phyloP scores from a whole-genome alignment of 2,329 filamentous ascomycete genomes.

The Penicillium fuscoglaucum region DNA sequence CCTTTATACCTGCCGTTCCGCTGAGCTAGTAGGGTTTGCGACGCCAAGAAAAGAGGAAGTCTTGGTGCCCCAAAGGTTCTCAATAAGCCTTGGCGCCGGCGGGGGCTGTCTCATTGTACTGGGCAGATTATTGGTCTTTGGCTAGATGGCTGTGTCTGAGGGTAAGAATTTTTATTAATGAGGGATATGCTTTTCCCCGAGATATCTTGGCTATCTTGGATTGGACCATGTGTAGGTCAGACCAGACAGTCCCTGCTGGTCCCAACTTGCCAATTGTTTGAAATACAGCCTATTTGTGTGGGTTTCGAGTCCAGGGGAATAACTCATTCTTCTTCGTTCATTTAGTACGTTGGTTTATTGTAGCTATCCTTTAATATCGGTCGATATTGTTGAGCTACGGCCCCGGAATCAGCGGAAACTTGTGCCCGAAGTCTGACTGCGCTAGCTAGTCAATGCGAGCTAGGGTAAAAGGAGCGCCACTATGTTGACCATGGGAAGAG shows the following conservation, averaged over 20 bases:
- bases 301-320: neutral
- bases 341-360: neutral
- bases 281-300: neutral
- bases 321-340: neutral
- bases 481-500: neutral
- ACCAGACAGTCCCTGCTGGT: neutral
- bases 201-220: neutral
- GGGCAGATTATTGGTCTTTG: neutral
- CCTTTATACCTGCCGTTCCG: constrained; percentile 19
- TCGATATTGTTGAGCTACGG: neutral
- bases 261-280: neutral
- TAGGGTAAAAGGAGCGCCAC: neutral
- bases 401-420: neutral
- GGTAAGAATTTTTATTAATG: neutral
- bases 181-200: neutral
- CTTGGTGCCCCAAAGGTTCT: constrained; percentile 28
- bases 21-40: neutral
- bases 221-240: neutral
- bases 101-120: neutral
- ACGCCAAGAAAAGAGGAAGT: constrained; percentile 20
- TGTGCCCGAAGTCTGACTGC: neutral
- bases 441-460: neutral
- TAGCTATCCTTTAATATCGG: neutral
- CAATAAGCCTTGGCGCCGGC: constrained; percentile 5
- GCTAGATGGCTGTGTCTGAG: neutral